Evolutionary conservation across 148 eudicot genomes (phyloP).

Genomic region (Rhododendron ferrugineum): DNA sequence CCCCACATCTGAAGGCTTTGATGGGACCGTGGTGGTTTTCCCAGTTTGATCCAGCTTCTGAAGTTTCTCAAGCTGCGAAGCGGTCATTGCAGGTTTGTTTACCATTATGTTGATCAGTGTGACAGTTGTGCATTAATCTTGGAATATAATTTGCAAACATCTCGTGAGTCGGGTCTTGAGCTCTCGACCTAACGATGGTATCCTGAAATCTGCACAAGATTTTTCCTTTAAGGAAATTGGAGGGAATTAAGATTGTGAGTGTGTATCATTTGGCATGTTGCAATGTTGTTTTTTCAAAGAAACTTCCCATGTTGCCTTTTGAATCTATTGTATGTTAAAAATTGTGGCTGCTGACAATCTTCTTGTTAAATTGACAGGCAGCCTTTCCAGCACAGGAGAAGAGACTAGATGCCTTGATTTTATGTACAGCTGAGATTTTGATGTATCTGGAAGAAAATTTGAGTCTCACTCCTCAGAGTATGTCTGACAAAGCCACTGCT

Average conservation of each 20-base stretch:
- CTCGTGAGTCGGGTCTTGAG: not conserved
- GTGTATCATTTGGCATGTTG: not conserved
- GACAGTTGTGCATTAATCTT: not conserved
- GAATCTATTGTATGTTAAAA: not conserved
- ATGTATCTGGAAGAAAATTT: conserved; percentile 78
- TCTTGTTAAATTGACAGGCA: conserved; percentile 41
- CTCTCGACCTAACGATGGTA: not conserved
- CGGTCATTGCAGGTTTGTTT: conserved; percentile 70
- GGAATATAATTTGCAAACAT: not conserved
- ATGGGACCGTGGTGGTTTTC: conserved; percentile 99
- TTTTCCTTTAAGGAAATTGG: not conserved
- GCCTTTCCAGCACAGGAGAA: conserved; percentile 89
- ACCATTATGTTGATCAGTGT: conserved; percentile 8
- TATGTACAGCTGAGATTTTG: conserved; percentile 65
- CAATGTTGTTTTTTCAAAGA: not conserved
- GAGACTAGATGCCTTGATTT: conserved; percentile 82
- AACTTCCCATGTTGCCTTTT: not conserved
- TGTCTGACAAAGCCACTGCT: conserved; percentile 82
- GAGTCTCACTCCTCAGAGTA: conserved; percentile 72
- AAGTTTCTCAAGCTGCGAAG: conserved; percentile 89
- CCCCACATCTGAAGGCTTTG: conserved; percentile 77
- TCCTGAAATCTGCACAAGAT: not conserved
- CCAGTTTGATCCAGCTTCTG: conserved; percentile 84
- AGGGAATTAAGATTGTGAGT: not conserved
- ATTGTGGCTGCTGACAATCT: not conserved